Conservation (phyloP, 2,329 filamentous ascomycete species). For the Tolypocladium paradoxum region DNA sequence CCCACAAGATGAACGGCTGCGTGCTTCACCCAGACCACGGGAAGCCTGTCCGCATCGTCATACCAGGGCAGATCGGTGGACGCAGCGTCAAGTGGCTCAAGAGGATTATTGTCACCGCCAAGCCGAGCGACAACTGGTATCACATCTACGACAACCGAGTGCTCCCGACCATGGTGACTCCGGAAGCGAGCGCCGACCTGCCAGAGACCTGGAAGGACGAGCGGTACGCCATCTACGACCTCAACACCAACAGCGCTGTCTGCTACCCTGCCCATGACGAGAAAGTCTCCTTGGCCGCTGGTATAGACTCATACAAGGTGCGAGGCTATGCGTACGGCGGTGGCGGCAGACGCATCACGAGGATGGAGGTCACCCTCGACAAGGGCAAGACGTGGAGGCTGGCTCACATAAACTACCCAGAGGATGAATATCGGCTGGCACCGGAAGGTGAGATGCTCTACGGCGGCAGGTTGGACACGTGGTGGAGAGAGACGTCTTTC, state of each 20-base stretch:
- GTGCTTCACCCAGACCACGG: slow-evolving; percentile 73
- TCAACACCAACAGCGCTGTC: slow-evolving; percentile 77
- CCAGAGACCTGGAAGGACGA: slow-evolving; percentile 79
- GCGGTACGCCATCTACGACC: slow-evolving; percentile 83
- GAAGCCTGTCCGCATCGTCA: slow-evolving; percentile 68
- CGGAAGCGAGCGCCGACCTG: slow-evolving; percentile 66
- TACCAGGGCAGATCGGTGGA: slow-evolving; percentile 86
- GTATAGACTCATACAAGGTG: slow-evolving; percentile 47
- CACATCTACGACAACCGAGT: slow-evolving; percentile 92
- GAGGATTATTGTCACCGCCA: slow-evolving; percentile 64
- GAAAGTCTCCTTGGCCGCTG: slow-evolving; percentile 38
- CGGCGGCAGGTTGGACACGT: slow-evolving; percentile 69
- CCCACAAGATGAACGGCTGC: slow-evolving; percentile 86
- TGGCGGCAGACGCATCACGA: slow-evolving; percentile 71
- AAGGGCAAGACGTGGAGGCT: slow-evolving; percentile 72
- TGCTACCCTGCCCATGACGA: slow-evolving; percentile 75
- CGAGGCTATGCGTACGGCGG: slow-evolving; percentile 83
- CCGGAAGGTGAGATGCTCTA: slow-evolving; percentile 54
- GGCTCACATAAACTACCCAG: slow-evolving; percentile 68
- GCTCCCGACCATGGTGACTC: slow-evolving; percentile 73
- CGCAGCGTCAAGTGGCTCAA: slow-evolving; percentile 91
- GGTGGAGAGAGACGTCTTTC: slow-evolving; percentile 70
- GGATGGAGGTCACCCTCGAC: slow-evolving; percentile 75
- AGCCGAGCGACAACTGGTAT: slow-evolving; percentile 87
- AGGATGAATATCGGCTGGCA: slow-evolving; percentile 65